phyloP scores from a whole-genome alignment of 108 stramenopile species.

The Tribonema minus region DNA sequence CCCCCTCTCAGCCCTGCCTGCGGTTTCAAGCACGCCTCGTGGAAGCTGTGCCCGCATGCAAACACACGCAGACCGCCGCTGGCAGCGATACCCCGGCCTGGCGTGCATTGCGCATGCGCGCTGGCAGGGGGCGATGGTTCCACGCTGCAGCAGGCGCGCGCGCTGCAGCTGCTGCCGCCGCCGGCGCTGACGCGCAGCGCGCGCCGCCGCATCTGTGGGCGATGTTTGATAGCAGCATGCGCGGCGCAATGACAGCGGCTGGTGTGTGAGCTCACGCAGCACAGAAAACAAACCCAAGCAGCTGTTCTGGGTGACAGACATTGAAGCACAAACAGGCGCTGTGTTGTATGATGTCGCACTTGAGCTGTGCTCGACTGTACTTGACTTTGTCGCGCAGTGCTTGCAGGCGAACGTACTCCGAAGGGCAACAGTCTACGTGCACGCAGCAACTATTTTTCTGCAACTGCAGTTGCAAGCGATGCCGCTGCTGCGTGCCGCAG shows the following conservation, averaged over 20 bases:
- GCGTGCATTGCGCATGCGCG: not conserved
- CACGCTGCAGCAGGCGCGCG: not conserved
- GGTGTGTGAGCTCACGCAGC: no score
- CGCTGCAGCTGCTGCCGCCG: not conserved
- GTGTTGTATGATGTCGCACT: no score
- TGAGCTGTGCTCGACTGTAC: no score
- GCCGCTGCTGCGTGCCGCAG: not conserved
- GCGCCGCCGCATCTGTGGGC: not conserved
- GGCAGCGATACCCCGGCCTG: not conserved
- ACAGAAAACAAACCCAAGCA: no score
- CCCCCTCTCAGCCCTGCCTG: not conserved
- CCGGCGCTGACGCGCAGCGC: not conserved
- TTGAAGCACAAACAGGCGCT: no score
- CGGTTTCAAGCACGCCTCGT: slow-evolving; percentile 19
- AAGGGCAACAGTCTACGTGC: not conserved
- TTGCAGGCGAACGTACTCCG: no score
- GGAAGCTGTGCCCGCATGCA: slow-evolving; percentile 33
- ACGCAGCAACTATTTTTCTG: no score
- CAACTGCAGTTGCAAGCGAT: no score
- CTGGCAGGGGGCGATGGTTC: not conserved
- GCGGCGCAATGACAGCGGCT: no score
- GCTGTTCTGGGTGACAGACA: no score
- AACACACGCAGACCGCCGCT: slow-evolving; percentile 11
- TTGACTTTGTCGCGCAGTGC: no score
- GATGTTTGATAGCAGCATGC: not conserved